These are phyloP conservation scores for Solanum infundibuliforme DNA, from an alignment of 257 asterid species.

Conservation along the genomic window DNA sequence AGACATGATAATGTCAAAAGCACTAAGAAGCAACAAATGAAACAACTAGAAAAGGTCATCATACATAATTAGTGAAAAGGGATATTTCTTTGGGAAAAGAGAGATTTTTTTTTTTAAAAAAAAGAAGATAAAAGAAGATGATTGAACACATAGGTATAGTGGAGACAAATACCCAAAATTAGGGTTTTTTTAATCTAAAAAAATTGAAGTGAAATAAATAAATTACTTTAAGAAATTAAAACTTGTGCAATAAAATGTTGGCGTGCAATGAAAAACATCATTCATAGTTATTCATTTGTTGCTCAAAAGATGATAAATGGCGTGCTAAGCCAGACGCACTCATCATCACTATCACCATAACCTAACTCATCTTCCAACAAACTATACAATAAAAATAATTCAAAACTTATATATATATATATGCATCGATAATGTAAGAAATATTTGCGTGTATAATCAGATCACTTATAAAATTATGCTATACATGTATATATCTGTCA, in stretches of 20 bases:
- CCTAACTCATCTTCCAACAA: neutral
- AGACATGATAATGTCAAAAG: neutral
- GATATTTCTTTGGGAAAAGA: neutral
- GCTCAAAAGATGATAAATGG: conserved; percentile 17
- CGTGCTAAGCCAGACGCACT: conserved; percentile 17
- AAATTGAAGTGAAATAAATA: neutral
- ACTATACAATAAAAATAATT: neutral
- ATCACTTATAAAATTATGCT: neutral
- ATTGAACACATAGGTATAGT: neutral
- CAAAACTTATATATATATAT: neutral
- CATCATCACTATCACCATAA: conserved; percentile 13
- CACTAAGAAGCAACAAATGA: neutral
- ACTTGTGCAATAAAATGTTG: conserved; percentile 18
- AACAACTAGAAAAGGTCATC: neutral
- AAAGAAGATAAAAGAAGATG: conserved; percentile 6
- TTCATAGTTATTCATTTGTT: conserved; percentile 6
- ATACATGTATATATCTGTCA: neutral
- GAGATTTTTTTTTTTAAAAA: neutral
- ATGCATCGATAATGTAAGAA: too few species aligned
- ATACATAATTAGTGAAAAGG: neutral
- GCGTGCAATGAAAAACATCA: conserved; percentile 30
- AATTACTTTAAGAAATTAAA: neutral
- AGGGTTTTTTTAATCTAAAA: neutral
- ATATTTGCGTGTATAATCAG: neutral
- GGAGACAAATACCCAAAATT: conserved; percentile 14